Conservation (phyloP, 495 filamentous ascomycete genomes). For the Bacidia gigantensis region DNA sequence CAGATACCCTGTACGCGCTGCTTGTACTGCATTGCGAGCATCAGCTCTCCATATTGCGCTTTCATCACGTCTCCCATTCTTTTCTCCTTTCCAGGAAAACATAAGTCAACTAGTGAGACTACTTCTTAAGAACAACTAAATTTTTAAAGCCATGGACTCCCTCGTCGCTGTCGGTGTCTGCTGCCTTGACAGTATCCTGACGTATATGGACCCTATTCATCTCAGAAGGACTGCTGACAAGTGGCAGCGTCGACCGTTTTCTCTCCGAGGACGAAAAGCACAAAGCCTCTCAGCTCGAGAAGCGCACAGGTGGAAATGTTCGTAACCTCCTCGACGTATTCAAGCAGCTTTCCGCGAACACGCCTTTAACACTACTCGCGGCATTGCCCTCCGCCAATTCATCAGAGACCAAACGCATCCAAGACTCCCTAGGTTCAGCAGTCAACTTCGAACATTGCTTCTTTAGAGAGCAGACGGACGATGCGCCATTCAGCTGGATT, state of each 20-base stretch:
- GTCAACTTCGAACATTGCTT: slow-evolving; percentile 43
- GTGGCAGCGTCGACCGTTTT: slow-evolving; percentile 45
- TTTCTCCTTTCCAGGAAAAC: no score
- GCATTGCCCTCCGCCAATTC: slow-evolving; percentile 32
- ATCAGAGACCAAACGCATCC: slow-evolving; percentile 27
- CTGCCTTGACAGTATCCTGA: slow-evolving; percentile 55
- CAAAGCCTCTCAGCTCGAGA: slow-evolving; percentile 43
- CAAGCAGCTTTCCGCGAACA: slow-evolving; percentile 33
- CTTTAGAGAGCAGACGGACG: slow-evolving; percentile 38
- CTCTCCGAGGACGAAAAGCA: slow-evolving; percentile 62
- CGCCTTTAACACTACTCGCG: slow-evolving; percentile 24
- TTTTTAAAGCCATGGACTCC: slow-evolving; percentile 21
- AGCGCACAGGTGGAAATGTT: slow-evolving; percentile 58
- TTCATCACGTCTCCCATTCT: no score
- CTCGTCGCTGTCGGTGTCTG: slow-evolving; percentile 51
- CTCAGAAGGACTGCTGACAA: not conserved
- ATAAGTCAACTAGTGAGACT: no score
- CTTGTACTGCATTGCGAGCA: no score
- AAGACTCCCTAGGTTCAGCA: slow-evolving; percentile 26
- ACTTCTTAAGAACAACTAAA: no score
- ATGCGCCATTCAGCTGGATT: slow-evolving; percentile 58
- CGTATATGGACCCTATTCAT: slow-evolving; percentile 27
- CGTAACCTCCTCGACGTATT: slow-evolving; percentile 58
- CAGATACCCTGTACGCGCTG: no score
- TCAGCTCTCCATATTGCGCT: no score